Conservation (phyloP, 1,284 basidiomycete species). For the Boletus hoseneyae region DNA sequence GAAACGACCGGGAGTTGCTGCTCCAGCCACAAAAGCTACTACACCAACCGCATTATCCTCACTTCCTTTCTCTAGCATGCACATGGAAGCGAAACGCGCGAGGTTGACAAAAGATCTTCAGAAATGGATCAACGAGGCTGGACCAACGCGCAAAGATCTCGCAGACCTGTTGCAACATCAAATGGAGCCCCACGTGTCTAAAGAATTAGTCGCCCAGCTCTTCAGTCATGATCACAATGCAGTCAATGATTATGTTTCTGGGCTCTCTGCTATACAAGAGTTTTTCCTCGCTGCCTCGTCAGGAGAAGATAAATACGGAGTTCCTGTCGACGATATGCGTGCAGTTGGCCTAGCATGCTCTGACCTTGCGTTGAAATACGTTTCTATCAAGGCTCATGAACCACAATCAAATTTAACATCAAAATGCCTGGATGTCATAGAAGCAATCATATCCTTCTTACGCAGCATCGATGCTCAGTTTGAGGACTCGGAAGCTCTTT, state of each 20-base stretch:
- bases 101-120: slow-evolving; percentile 79
- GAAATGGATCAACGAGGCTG: slow-evolving; percentile 82
- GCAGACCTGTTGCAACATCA: slow-evolving; percentile 86
- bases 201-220: slow-evolving; percentile 73
- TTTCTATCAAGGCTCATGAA: slow-evolving; percentile 87
- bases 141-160: slow-evolving; percentile 81
- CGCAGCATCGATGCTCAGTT: slow-evolving; percentile 76
- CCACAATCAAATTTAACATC: slow-evolving; percentile 91
- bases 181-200: slow-evolving; percentile 83
- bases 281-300: slow-evolving; percentile 63
- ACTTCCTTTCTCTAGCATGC: slow-evolving; percentile 67
- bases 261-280: slow-evolving; percentile 70
- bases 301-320: slow-evolving; percentile 57
- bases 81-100: slow-evolving; percentile 67
- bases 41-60: slow-evolving; percentile 31
- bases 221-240: slow-evolving; percentile 98
- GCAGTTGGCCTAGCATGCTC: slow-evolving; percentile 84
- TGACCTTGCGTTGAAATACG: slow-evolving; percentile 93
- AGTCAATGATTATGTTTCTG: slow-evolving; percentile 88
- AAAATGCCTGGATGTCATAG: slow-evolving; percentile 87
- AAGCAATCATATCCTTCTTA: slow-evolving; percentile 74
- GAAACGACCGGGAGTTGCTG: slow-evolving; percentile 47
- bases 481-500: slow-evolving; percentile 83
- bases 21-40: slow-evolving; percentile 34
- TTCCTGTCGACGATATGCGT: slow-evolving; percentile 53